These are phyloP conservation scores for Tolypocladium inflatum DNA, from an alignment of 2,329 filamentous ascomycete genomes.

Conservation along the genomic window DNA sequence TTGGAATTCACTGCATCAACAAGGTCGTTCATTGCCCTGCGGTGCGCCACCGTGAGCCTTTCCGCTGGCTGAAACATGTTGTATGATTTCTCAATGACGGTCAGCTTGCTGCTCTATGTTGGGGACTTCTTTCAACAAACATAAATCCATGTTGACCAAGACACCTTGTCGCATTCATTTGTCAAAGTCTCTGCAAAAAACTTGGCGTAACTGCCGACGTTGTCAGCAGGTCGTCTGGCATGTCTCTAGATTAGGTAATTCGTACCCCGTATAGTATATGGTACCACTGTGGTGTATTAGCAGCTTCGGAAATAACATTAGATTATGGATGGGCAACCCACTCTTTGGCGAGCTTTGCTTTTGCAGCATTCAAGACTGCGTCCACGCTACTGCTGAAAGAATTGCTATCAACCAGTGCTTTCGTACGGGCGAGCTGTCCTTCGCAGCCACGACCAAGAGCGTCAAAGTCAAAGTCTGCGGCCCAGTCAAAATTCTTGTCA, in stretches of 20 bases:
- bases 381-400: neutral
- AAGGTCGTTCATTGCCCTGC: neutral
- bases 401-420: neutral
- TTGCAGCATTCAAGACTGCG: neutral
- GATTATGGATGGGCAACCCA: neutral
- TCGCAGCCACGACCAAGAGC: neutral
- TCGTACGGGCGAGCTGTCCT: neutral
- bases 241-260: no score
- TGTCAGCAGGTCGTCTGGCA: no score
- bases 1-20: neutral
- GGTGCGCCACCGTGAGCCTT: neutral
- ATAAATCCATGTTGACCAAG: neutral
- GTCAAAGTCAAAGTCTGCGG: neutral
- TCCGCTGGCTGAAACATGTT: neutral
- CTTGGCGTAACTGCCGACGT: neutral
- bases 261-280: neutral
- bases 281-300: neutral
- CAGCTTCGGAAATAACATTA: no score
- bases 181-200: neutral
- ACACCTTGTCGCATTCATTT: neutral
- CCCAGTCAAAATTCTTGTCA: neutral
- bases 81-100: neutral
- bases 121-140: neutral
- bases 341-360: neutral
- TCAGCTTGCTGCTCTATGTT: neutral